Evolutionary conservation across 1,139 yeast species (phyloP).

Genomic region (Pichia sp.): DNA sequence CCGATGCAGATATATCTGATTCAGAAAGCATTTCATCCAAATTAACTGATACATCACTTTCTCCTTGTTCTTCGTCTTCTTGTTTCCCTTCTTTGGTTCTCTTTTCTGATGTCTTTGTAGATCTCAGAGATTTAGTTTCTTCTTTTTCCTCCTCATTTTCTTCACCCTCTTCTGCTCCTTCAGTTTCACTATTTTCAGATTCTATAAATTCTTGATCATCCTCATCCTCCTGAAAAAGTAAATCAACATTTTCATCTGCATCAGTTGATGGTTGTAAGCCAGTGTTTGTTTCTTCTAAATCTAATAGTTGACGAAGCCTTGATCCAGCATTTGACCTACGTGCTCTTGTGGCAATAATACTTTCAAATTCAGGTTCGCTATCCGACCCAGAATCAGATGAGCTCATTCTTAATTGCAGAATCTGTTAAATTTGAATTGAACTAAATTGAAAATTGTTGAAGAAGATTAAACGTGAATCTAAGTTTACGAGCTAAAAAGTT

Average conservation of each 20-base stretch:
- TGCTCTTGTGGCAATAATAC: conserved; percentile 63
- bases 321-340: conserved; percentile 91
- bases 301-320: conserved; percentile 64
- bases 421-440: not conserved
- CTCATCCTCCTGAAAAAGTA: conserved; percentile 78
- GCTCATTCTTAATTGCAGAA: not conserved
- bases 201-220: conserved; percentile 69
- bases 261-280: conserved; percentile 37
- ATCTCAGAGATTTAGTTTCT: conserved; percentile 1
- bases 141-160: conserved; percentile 22
- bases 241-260: conserved; percentile 68
- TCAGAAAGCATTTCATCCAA: conserved; percentile 42
- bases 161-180: conserved; percentile 20
- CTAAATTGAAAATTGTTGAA: not conserved
- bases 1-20: conserved; percentile 31
- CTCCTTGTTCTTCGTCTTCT: conserved; percentile 5
- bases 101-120: conserved; percentile 8
- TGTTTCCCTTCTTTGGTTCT: not conserved
- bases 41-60: conserved; percentile 31
- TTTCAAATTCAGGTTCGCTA: conserved; percentile 32
- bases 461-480: too few relatives aligned
- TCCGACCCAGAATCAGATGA: not conserved
- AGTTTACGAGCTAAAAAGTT: too few relatives aligned
- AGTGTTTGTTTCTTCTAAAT: conserved; percentile 51
- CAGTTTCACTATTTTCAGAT: conserved; percentile 21